phyloP scores from a whole-genome alignment of 2,329 filamentous ascomycete genomes.

The Keithomyces neogunnii region DNA sequence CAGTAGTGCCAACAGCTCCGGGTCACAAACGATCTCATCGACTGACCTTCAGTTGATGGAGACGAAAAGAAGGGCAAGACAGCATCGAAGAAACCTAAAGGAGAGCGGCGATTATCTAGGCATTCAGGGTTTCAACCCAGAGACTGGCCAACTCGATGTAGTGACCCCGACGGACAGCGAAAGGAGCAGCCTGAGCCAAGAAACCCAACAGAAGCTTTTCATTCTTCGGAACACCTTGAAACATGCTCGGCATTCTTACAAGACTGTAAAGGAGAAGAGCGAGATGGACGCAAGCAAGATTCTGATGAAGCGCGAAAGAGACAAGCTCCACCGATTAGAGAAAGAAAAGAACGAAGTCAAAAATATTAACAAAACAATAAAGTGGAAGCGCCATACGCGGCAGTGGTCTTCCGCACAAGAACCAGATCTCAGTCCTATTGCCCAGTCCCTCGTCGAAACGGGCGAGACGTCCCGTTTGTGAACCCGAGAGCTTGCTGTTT shows the following conservation, averaged over 20 bases:
- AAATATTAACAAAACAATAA: conserved; percentile 22
- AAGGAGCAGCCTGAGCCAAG: conserved; percentile 23
- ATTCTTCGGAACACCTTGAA: conserved; percentile 23
- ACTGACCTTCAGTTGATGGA: conserved; percentile 10
- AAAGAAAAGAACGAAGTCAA: conserved; percentile 29
- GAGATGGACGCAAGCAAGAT: conserved; percentile 32
- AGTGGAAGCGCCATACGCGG: conserved; percentile 35
- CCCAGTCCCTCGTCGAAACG: conserved; percentile 29
- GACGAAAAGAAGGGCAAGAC: conserved; percentile 22
- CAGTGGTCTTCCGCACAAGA: conserved; percentile 45
- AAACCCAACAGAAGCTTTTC: conserved; percentile 22
- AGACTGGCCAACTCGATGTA: conserved; percentile 43
- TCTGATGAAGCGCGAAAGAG: conserved; percentile 21
- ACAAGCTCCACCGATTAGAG: conserved; percentile 35
- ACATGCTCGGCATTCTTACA: conserved; percentile 25
- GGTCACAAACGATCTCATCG: not conserved
- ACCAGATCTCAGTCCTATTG: conserved; percentile 40
- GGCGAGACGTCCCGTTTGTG: conserved; percentile 16
- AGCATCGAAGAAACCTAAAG: conserved; percentile 36
- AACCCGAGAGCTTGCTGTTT: not conserved
- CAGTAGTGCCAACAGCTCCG: not conserved
- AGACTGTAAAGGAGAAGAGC: conserved; percentile 34
- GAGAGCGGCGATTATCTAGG: conserved; percentile 51
- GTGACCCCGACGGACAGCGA: conserved; percentile 42
- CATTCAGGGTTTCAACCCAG: conserved; percentile 49